Conservation (phyloP, 73 alveolate species). For the Paramecium primaurelia region DNA sequence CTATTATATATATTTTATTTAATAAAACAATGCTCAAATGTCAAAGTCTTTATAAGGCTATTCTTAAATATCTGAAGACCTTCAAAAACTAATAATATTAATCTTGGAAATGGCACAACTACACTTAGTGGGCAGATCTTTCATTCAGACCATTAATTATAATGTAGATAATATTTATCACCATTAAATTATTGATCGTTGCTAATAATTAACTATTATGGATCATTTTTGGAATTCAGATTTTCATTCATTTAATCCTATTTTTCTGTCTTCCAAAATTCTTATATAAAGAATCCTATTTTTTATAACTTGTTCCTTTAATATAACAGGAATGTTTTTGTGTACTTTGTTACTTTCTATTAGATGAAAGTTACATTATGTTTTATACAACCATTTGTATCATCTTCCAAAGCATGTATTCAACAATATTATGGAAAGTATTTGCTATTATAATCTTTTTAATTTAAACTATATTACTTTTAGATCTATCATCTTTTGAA, state of each 20-base stretch:
- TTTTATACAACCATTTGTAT: background rate
- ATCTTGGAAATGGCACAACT: background rate
- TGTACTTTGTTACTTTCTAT: background rate
- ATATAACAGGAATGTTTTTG: background rate
- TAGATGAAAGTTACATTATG: background rate
- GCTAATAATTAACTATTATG: background rate
- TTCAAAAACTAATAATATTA: background rate
- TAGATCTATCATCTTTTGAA: background rate
- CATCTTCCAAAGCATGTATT: background rate
- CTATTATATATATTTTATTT: background rate
- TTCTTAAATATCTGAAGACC: background rate
- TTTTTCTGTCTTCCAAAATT: background rate
- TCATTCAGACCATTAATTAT: background rate
- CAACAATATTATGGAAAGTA: background rate
- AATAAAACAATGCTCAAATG: background rate
- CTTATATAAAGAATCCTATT: background rate
- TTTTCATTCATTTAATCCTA: background rate
- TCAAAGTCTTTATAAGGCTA: background rate
- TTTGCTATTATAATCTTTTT: background rate
- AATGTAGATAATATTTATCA: background rate
- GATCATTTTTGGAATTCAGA: background rate
- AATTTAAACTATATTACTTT: background rate
- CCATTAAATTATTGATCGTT: background rate
- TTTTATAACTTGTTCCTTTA: background rate
- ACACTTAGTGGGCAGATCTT: slow-evolving; percentile 6